A percentile compares a stretch with the other conserved stretches of the same genome.
Evolutionary conservation across 2,329 filamentous ascomycete species (phyloP).

Genomic region (Ophiostoma triangulosporum): DNA sequence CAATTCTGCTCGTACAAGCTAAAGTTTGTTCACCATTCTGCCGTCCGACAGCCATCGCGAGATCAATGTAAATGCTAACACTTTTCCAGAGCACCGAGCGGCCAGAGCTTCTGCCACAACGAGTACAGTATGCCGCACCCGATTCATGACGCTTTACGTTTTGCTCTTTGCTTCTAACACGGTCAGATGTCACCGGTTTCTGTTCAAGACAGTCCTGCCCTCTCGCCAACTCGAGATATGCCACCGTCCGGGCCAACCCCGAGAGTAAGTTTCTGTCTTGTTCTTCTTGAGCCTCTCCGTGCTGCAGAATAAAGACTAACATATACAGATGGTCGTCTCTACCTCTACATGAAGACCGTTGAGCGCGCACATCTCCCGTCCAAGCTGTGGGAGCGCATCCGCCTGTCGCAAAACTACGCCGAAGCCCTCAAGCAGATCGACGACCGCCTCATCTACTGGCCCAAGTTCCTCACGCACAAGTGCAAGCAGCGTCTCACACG

Average conservation of each 20-base stretch:
- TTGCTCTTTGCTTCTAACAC: background rate
- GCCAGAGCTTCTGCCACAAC: slow-evolving; percentile 89
- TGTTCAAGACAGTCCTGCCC: slow-evolving; percentile 65
- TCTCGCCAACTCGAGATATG: slow-evolving; percentile 83
- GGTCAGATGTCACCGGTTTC: slow-evolving; percentile 24
- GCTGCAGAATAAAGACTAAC: no score
- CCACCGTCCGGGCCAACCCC: slow-evolving; percentile 75
- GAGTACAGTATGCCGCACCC: slow-evolving; percentile 51
- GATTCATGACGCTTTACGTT: no score
- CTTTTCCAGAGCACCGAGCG: slow-evolving; percentile 44
- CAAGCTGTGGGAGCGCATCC: slow-evolving; percentile 90
- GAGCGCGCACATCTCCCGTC: slow-evolving; percentile 78
- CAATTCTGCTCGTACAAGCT: slow-evolving; percentile 92
- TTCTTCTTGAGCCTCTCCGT: background rate
- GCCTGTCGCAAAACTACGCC: slow-evolving; percentile 78
- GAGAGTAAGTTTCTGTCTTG: slow-evolving; percentile 15
- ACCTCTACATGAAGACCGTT: slow-evolving; percentile 93
- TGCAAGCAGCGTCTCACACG: slow-evolving; percentile 82
- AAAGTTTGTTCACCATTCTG: slow-evolving; percentile 44
- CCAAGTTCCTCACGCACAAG: slow-evolving; percentile 84
- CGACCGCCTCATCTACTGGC: slow-evolving; percentile 78
- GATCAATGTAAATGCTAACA: background rate
- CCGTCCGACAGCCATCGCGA: background rate
- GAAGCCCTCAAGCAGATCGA: slow-evolving; percentile 82
- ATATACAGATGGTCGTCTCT: slow-evolving; percentile 43